Conservation (phyloP, 495 filamentous ascomycete genomes). For the Penicillium simplicissimum region DNA sequence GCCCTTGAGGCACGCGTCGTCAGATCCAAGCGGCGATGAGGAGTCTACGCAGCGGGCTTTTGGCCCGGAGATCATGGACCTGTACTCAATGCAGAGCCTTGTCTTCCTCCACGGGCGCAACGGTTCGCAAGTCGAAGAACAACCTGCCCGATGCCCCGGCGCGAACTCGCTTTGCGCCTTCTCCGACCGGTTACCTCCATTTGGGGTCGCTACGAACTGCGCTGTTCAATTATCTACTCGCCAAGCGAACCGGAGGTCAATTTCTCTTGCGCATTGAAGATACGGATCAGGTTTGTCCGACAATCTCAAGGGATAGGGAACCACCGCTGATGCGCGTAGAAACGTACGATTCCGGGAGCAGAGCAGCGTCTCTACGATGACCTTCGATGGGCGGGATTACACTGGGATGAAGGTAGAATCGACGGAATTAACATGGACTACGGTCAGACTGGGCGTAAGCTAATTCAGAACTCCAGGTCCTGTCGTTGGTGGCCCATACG, state of each 20-base stretch:
- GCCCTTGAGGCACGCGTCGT: constrained; percentile 1
- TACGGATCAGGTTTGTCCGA: constrained; percentile 76
- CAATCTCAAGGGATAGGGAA: not conserved
- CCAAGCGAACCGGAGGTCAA: constrained; percentile 85
- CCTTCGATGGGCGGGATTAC: constrained; percentile 82
- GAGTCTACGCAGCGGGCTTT: constrained; percentile 24
- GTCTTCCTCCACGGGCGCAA: constrained; percentile 33
- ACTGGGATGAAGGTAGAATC: constrained; percentile 86
- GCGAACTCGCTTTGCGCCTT: constrained; percentile 92
- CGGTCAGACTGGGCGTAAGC: not conserved
- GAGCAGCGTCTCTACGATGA: constrained; percentile 75
- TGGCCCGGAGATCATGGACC: constrained; percentile 43
- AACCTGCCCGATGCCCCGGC: constrained; percentile 63
- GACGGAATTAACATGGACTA: not conserved
- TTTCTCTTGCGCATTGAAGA: constrained; percentile 93
- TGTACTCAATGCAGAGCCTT: constrained; percentile 43
- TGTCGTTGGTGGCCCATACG: constrained; percentile 71
- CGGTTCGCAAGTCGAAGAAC: constrained; percentile 34
- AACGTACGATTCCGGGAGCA: constrained; percentile 74
- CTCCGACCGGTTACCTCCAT: constrained; percentile 91
- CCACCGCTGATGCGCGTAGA: constrained; percentile 52
- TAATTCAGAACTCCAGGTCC: constrained; percentile 58
- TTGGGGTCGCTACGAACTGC: constrained; percentile 90
- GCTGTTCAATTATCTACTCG: constrained; percentile 87
- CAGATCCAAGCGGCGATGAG: constrained; percentile 27